Evolutionary conservation across 148 eudicot species (phyloP), one percentile per base, ranked within the genome.

Genomic region (Bassia scoparia): DNA sequence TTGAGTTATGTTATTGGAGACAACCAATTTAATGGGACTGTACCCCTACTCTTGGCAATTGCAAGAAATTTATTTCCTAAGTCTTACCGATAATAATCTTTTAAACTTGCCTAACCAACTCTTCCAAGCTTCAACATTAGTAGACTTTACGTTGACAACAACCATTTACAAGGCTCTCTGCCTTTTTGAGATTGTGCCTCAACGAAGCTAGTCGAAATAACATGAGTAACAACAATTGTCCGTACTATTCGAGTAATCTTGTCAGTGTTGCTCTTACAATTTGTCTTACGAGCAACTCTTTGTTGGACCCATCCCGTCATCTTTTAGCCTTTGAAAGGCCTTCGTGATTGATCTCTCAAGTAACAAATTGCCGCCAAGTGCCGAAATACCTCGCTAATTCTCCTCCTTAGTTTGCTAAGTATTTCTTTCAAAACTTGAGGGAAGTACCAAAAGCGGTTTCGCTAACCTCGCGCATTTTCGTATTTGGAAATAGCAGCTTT

Each of bases 381-480:
- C 82, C 82, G 3, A 10, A 11, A 3, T 55, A 53, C 38, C 49
- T 80, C 7, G 35, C 61, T 20, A 58, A 46, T 71, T 71, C 44
- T 37, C 72, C 27, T 48, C 43, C 55, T 64, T 79, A 48, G 27
- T 6, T 2, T 21, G 24, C 49, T 74, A 15, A 70, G 75, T 52
- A 13, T 79, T 6, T 79, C 78, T 35, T 74, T 61, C 66, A 75
- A 21, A 71, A 41, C 24, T 80, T 27, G 55, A 80, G 71, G 83
- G 83, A 1, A 59, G 21, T 16, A 70, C 34, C 15, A 34, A n/a
- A 33, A 79, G 83, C 3, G 68, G 48, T 44, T 80, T 70, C n/a
- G 5, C 38, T 34, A 75, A 80, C 71, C 24, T 34, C 13, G 61
- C 74, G 0, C 1, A n/a, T 48, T 15, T 68, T 58, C 30, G 58